Evolutionary conservation across 164 flowering plant species (phyloP).

Genomic region (Kingdonia uniflora): DNA sequence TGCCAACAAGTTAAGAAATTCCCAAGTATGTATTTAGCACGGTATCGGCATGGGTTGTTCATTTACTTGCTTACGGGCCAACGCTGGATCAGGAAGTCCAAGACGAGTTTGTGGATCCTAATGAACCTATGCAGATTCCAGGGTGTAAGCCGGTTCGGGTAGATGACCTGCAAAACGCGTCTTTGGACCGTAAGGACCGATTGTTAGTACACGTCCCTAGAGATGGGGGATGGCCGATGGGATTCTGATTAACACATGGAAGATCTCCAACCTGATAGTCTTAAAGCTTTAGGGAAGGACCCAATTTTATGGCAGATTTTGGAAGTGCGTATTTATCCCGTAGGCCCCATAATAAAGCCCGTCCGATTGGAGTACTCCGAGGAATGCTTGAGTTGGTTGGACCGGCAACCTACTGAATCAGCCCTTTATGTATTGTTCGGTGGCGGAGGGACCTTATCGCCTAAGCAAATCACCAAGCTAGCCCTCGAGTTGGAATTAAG

Average conservation of each 20-base stretch:
- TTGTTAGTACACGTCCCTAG: slow-evolving; percentile 10
- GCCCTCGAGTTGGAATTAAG: slow-evolving; percentile 24
- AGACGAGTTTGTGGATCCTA: slow-evolving; percentile 22
- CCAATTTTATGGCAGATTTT: slow-evolving; percentile 4
- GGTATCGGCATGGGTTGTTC: too few species aligned
- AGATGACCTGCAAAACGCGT: slow-evolving; percentile 18
- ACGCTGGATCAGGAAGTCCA: slow-evolving; percentile 19
- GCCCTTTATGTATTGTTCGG: slow-evolving; percentile 29
- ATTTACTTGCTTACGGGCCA: slow-evolving; percentile 21
- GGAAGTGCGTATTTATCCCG: slow-evolving; percentile 20
- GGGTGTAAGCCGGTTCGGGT: slow-evolving; percentile 27
- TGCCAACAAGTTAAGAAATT: too few species aligned
- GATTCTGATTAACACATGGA: slow-evolving; percentile 31
- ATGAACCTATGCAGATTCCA: neutral
- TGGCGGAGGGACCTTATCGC: slow-evolving; percentile 22
- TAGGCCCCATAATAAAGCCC: slow-evolving; percentile 31
- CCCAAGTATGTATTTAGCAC: too few species aligned
- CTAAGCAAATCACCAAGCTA: slow-evolving; percentile 17
- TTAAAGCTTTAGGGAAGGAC: slow-evolving; percentile 15
- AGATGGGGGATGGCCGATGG: slow-evolving; percentile 23
- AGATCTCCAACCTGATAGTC: slow-evolving; percentile 24
- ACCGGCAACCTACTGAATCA: slow-evolving; percentile 22
- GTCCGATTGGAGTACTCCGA: neutral
- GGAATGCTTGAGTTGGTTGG: slow-evolving; percentile 19
- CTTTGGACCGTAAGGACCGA: slow-evolving; percentile 14